phyloP scores from a whole-genome alignment of 169 alveolate species.

The Plasmodium yoelii region DNA sequence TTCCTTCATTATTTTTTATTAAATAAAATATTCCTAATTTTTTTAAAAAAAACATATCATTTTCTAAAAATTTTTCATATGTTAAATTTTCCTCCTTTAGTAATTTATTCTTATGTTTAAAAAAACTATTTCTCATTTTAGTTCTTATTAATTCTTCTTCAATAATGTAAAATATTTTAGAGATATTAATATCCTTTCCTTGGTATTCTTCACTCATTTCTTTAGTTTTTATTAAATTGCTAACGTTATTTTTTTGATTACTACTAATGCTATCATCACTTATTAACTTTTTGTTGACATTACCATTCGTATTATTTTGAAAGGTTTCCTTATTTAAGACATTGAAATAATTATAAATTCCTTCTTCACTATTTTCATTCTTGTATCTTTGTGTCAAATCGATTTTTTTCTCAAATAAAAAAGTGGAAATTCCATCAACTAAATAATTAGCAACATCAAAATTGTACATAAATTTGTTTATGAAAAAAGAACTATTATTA shows the following conservation, averaged over 20 bases:
- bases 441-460: conserved; percentile 15
- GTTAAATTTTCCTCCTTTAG: conserved; percentile 17
- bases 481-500: conserved; percentile 35
- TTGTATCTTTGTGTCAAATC: background rate
- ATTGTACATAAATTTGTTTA: conserved; percentile 42
- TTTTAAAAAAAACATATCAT: conserved; percentile 52
- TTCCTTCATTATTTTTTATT: conserved; percentile 47
- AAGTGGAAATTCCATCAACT: conserved; percentile 4
- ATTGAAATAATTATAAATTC: no score
- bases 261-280: background rate
- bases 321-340: background rate
- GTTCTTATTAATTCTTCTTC: conserved; percentile 56
- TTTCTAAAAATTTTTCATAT: conserved; percentile 42
- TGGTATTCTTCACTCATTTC: background rate
- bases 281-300: no score
- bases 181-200: background rate
- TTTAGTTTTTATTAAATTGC: background rate
- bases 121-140: conserved; percentile 67
- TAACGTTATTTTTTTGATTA: background rate
- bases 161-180: conserved; percentile 32
- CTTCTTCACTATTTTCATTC: background rate
- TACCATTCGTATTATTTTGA: background rate
- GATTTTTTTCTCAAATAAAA: background rate
- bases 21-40: conserved; percentile 72
- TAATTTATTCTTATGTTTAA: background rate